Conservation (phyloP, 1,139 yeast species). For the Zygosaccharomyces pseudobailii region DNA sequence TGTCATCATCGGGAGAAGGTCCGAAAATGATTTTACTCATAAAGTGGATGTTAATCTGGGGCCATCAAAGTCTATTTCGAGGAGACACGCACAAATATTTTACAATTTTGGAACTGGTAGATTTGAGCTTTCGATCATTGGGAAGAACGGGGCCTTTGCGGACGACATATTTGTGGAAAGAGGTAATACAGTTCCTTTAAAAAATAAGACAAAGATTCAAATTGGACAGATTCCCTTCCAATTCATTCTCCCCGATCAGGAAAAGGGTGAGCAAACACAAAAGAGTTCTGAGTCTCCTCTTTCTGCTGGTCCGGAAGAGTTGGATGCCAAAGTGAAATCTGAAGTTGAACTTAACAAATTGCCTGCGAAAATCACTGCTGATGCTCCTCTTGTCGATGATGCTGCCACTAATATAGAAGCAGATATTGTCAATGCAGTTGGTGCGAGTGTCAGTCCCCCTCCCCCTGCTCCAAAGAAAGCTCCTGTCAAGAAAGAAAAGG, state of each 20-base stretch:
- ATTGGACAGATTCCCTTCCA: constrained; percentile 88
- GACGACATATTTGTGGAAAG: constrained; percentile 83
- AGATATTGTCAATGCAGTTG: not conserved
- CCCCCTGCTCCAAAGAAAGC: constrained; percentile 4
- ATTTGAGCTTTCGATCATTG: constrained; percentile 83
- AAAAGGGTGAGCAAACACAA: constrained; percentile 16
- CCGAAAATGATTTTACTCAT: constrained; percentile 58
- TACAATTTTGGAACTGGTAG: constrained; percentile 93
- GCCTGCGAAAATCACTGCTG: constrained; percentile 11
- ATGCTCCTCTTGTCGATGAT: constrained; percentile 1
- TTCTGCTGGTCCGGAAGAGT: constrained; percentile 10
- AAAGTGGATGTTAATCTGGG: constrained; percentile 90
- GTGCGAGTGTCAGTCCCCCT: not conserved
- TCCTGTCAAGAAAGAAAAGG: constrained; percentile 34
- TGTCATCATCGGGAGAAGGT: constrained; percentile 83
- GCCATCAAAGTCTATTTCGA: constrained; percentile 82
- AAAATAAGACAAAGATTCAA: constrained; percentile 79
- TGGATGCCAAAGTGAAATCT: constrained; percentile 7
- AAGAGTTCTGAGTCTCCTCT: constrained; percentile 7
- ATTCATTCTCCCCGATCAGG: constrained; percentile 66
- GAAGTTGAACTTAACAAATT: constrained; percentile 12
- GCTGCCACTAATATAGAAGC: not conserved
- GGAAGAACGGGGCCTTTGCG: constrained; percentile 94
- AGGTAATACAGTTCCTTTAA: constrained; percentile 82
- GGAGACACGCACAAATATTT: constrained; percentile 90